Percentiles rank a stretch among this genome's conserved stretches.
Conservation (phyloP, 129 eudicot genomes). For the Flaveria sonorensis region DNA sequence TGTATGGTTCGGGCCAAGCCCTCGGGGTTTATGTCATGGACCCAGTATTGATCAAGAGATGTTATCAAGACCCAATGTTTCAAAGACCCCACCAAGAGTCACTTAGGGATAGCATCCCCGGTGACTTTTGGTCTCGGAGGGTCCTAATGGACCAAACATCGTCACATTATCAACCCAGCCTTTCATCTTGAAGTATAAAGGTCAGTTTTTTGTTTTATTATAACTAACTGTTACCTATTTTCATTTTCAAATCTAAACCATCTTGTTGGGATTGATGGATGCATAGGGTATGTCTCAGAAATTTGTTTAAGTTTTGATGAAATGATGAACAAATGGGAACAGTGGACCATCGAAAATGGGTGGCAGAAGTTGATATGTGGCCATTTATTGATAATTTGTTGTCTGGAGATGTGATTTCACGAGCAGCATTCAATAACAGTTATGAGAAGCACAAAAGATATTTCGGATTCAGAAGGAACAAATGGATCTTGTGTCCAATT, state of each 20-base stretch:
- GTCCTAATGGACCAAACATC: constrained; percentile 50
- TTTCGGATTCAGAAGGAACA: constrained; percentile 47
- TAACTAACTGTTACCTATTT: neutral
- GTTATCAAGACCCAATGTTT: constrained; percentile 34
- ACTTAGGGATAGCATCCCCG: constrained; percentile 23
- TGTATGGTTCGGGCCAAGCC: constrained; percentile 56
- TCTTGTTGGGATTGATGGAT: neutral
- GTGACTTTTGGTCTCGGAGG: constrained; percentile 41
- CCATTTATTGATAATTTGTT: constrained; percentile 42
- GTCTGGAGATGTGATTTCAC: constrained; percentile 46
- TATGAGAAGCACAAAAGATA: constrained; percentile 40
- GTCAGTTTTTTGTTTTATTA: constrained; percentile 13
- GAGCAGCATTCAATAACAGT: constrained; percentile 43
- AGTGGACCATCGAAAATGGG: constrained; percentile 4
- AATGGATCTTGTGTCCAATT: constrained; percentile 21
- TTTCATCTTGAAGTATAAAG: constrained; percentile 57
- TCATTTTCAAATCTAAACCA: neutral
- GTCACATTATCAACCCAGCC: constrained; percentile 56
- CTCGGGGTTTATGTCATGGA: constrained; percentile 41
- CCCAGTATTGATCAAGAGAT: constrained; percentile 59
- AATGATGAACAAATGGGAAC: constrained; percentile 44
- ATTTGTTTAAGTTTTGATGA: constrained; percentile 36
- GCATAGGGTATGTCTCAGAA: constrained; percentile 37
- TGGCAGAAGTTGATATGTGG: constrained; percentile 46
- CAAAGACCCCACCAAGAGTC: constrained; percentile 42